phyloP scores from a whole-genome alignment of 352 stramenopile species.

The Hyaloperonospora arabidopsidis region DNA sequence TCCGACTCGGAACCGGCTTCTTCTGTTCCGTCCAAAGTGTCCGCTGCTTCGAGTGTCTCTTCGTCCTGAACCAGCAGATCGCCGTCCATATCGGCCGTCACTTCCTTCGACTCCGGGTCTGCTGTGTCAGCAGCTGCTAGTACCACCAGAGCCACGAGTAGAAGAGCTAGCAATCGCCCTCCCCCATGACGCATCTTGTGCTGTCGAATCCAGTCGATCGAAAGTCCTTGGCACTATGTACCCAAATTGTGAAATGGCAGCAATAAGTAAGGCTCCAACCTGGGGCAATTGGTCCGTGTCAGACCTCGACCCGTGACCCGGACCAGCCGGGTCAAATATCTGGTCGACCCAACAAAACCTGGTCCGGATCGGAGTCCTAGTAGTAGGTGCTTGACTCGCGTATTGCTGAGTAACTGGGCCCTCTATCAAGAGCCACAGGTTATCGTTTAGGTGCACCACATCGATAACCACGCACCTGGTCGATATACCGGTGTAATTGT shows the following conservation, averaged over 20 bases:
- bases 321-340: no score
- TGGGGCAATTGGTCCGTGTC: no score
- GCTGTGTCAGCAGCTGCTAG: slow-evolving; percentile 27
- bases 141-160: slow-evolving; percentile 37
- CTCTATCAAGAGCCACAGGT: no score
- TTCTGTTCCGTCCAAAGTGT: slow-evolving; percentile 2
- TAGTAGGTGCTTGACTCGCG: slow-evolving; percentile 10
- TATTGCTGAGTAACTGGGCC: no score
- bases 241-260: slow-evolving; percentile 2
- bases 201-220: no score
- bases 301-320: no score
- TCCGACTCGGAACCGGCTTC: slow-evolving; percentile 16
- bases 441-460: no score
- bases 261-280: not conserved
- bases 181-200: slow-evolving; percentile 35
- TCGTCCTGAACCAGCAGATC: slow-evolving; percentile 35
- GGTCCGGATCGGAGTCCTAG: no score
- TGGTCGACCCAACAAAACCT: no score
- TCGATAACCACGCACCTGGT: no score
- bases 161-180: slow-evolving; percentile 33
- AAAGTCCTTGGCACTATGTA: not conserved
- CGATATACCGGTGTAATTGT: not conserved
- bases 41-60: slow-evolving; percentile 30
- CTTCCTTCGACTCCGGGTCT: slow-evolving; percentile 20
- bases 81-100: slow-evolving; percentile 28